phyloP scores from a whole-genome alignment of 345 rosid species.

The Populus tremula region DNA sequence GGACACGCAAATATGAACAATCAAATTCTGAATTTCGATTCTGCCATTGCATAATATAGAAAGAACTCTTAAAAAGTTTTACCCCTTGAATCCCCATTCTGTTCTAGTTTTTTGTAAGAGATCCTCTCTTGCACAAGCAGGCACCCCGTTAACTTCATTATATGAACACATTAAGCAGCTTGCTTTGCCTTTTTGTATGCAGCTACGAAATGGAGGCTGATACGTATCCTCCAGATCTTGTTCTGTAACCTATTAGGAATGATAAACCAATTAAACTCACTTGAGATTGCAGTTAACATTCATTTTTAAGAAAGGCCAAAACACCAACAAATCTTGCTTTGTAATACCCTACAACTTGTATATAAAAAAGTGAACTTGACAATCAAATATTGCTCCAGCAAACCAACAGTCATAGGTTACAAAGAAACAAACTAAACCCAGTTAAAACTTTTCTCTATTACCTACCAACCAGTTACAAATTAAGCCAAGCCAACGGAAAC shows the following conservation, averaged over 20 bases:
- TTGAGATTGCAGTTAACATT: background rate
- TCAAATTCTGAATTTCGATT: background rate
- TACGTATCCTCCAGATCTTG: conserved; percentile 86
- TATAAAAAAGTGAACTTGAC: background rate
- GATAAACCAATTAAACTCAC: background rate
- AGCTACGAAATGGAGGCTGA: conserved; percentile 77
- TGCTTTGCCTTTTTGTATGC: conserved; percentile 73
- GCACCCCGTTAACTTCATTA: conserved; percentile 83
- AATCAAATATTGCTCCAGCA: background rate
- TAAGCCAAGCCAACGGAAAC: too few species aligned
- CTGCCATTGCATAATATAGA: background rate
- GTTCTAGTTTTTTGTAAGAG: conserved; percentile 61
- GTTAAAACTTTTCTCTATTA: background rate
- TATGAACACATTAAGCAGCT: conserved; percentile 97
- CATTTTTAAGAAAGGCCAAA: background rate
- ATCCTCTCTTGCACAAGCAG: conserved; percentile 70
- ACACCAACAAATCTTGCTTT: background rate
- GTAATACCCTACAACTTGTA: background rate
- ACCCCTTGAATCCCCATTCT: conserved; percentile 93
- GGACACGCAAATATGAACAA: background rate
- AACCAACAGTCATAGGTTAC: background rate
- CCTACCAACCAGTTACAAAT: too few species aligned
- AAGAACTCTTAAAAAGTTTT: conserved; percentile 6
- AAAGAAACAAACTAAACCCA: background rate
- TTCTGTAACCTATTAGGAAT: conserved; percentile 54